phyloP scores from a whole-genome alignment of 108 stramenopile genomes.

The Skeletonema grethae region DNA sequence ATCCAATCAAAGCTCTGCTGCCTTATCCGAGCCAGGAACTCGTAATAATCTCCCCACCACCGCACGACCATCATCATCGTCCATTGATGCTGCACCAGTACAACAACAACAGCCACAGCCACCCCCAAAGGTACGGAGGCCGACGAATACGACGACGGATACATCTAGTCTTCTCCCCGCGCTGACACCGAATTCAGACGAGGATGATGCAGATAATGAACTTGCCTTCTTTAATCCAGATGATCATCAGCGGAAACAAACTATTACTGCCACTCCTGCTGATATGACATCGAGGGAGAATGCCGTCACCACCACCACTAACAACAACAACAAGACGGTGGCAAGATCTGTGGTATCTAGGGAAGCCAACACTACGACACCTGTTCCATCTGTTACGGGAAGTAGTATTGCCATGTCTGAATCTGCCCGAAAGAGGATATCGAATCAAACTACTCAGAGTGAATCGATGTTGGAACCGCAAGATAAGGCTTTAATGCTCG shows the following conservation, averaged over 20 bases:
- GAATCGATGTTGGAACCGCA: constrained; percentile 51
- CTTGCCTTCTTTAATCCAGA: constrained; percentile 28
- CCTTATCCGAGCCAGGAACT: constrained; percentile 36
- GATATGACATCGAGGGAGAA: background rate
- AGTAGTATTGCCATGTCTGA: constrained; percentile 27
- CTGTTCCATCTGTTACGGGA: background rate
- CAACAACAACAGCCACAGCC: background rate
- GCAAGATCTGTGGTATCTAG: background rate
- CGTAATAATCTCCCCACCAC: background rate
- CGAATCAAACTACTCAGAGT: constrained; percentile 17
- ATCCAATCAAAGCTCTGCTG: constrained; percentile 15
- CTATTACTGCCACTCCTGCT: background rate
- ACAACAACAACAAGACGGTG: background rate
- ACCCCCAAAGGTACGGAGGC: background rate
- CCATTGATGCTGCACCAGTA: constrained; percentile 14
- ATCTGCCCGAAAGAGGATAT: constrained; percentile 51
- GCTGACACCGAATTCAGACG: constrained; percentile 42
- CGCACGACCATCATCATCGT: constrained; percentile 16
- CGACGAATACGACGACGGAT: background rate
- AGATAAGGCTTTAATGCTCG: constrained; percentile 5
- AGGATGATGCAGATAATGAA: constrained; percentile 35
- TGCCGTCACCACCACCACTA: background rate
- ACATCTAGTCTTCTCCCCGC: constrained; percentile 26
- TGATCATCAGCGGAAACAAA: constrained; percentile 15
- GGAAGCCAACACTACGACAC: background rate